These are phyloP conservation scores for Fraxinus platypoda DNA, from an alignment of 305 asterid species.

Conservation along the genomic window DNA sequence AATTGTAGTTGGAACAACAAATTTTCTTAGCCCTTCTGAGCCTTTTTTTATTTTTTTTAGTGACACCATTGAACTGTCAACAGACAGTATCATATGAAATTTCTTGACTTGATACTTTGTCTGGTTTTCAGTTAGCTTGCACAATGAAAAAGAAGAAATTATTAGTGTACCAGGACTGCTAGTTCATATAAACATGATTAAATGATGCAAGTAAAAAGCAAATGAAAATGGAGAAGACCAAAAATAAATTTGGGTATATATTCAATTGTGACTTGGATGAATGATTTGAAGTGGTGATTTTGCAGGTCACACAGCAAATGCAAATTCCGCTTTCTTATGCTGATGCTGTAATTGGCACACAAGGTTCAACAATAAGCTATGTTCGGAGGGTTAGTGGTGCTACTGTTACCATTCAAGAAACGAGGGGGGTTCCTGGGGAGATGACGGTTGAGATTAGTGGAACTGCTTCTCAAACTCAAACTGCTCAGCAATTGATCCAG, in stretches of 20 bases:
- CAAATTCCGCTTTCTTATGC: slow-evolving; percentile 88
- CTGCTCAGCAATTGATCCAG: slow-evolving; percentile 96
- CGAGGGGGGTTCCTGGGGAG: slow-evolving; percentile 86
- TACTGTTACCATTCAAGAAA: slow-evolving; percentile 89
- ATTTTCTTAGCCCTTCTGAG: neutral
- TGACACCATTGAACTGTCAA: neutral
- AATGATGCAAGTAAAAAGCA: neutral
- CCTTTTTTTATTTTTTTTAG: neutral
- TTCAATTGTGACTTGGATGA: neutral
- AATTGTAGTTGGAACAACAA: neutral
- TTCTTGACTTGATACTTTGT: neutral
- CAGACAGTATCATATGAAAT: neutral
- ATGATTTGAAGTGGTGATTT: neutral
- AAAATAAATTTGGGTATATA: neutral
- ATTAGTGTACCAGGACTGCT: neutral
- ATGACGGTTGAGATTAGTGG: slow-evolving; percentile 97
- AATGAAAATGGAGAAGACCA: neutral
- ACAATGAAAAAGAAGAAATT: neutral
- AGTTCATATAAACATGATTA: neutral
- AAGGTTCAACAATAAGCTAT: slow-evolving; percentile 89
- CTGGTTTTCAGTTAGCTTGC: neutral
- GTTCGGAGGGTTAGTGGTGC: slow-evolving; percentile 95
- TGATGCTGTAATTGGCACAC: slow-evolving; percentile 92
- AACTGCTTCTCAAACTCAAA: slow-evolving; percentile 91
- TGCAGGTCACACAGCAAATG: slow-evolving; percentile 82